phyloP scores from a whole-genome alignment of 73 alveolate species.

The Paraurostyla sp. region DNA sequence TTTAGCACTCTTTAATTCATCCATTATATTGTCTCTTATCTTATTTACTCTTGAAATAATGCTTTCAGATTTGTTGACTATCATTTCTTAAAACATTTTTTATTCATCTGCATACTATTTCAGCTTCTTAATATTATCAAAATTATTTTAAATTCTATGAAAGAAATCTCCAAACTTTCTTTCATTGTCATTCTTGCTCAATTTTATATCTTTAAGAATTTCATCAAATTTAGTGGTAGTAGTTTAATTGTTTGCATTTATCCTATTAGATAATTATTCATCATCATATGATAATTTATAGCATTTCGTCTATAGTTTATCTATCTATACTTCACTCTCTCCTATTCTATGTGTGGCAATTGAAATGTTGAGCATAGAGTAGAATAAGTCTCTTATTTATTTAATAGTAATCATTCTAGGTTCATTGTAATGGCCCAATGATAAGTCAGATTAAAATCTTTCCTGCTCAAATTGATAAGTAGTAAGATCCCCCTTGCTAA shows the following conservation, averaged over 20 bases:
- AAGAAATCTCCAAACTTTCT: conserved; percentile 20
- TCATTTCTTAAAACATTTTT: conserved; percentile 29
- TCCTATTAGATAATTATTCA: neutral
- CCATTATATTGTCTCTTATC: conserved; percentile 51
- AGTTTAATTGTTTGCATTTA: neutral
- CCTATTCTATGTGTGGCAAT: neutral
- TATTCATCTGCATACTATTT: conserved; percentile 14
- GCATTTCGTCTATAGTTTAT: conserved; percentile 12
- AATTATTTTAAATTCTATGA: neutral
- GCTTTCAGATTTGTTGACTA: conserved; percentile 27
- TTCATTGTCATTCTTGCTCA: neutral
- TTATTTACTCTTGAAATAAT: conserved; percentile 43
- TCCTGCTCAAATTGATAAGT: conserved; percentile 27
- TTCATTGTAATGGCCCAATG: conserved; percentile 20
- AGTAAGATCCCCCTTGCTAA: conserved; percentile 4
- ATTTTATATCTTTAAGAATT: neutral
- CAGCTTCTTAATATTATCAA: conserved; percentile 25
- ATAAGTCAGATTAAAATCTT: neutral
- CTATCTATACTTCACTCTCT: conserved; percentile 18
- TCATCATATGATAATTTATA: neutral
- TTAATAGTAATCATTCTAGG: conserved; percentile 57
- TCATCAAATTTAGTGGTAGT: neutral
- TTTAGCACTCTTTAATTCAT: conserved; percentile 23
- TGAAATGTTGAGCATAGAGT: conserved; percentile 23
- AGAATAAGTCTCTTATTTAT: conserved; percentile 36